Evolutionary conservation across 768 basidiomycete genomes (phyloP).

Genomic region (Naganishia antarctica): DNA sequence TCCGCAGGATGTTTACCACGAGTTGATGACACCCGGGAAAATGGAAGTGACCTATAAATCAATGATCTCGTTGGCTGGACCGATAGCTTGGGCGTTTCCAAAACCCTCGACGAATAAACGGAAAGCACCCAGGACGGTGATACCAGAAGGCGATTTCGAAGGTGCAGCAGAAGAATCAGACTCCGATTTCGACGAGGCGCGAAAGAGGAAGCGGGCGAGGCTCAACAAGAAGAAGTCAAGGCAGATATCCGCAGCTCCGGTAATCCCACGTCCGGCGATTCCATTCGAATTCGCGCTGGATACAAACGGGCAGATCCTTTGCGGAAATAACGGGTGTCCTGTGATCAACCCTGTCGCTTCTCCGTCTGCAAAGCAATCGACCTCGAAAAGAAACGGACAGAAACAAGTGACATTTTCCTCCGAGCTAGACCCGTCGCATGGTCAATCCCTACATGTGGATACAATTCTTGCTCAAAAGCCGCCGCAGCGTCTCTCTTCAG

Average conservation of each 20-base stretch:
- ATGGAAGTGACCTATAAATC: conserved; percentile 18
- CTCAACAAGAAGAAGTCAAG: neutral
- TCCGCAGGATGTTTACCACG: conserved; percentile 21
- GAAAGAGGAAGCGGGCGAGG: neutral
- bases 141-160: neutral
- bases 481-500: neutral
- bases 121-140: neutral
- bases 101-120: conserved; percentile 1
- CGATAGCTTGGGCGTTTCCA: conserved; percentile 16
- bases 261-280: neutral
- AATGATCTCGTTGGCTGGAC: conserved; percentile 7
- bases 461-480: neutral
- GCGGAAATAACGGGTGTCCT: conserved; percentile 6
- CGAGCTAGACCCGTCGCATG: neutral
- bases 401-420: conserved; percentile 11
- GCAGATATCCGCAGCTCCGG: neutral
- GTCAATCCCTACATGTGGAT: neutral
- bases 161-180: neutral
- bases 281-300: conserved; percentile 17
- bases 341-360: conserved; percentile 1
- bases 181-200: neutral
- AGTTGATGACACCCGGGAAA: conserved; percentile 16
- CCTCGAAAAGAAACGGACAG: neutral
- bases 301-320: neutral
- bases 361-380: neutral